phyloP scores from a whole-genome alignment of 495 filamentous ascomycete species.

The Coniosporium apollinis region DNA sequence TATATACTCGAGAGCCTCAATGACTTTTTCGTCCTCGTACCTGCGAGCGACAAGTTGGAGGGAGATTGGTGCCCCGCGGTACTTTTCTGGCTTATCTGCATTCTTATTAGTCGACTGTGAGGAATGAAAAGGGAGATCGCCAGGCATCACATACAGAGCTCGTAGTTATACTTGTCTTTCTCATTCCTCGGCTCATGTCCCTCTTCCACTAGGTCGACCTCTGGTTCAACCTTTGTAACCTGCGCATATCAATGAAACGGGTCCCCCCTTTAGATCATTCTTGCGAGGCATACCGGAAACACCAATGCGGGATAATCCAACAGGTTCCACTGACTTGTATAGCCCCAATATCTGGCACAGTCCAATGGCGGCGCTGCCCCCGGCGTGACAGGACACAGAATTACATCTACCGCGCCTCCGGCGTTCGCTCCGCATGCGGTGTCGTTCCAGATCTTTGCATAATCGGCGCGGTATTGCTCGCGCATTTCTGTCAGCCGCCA shows the following conservation, averaged over 20 bases:
- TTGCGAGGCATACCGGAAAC: conserved; percentile 29
- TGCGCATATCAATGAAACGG: background rate
- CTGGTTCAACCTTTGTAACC: conserved; percentile 26
- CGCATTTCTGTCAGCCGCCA: conserved; percentile 30
- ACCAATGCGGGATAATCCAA: conserved; percentile 47
- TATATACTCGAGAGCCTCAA: conserved; percentile 24
- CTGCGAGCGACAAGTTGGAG: conserved; percentile 27
- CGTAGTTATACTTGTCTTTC: conserved; percentile 25
- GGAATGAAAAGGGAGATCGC: background rate
- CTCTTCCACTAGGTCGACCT: conserved; percentile 16
- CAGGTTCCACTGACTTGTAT: conserved; percentile 58
- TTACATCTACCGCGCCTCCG: conserved; percentile 34
- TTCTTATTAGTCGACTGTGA: background rate
- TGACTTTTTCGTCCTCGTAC: conserved; percentile 31
- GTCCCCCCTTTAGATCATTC: no score
- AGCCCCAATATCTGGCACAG: conserved; percentile 50
- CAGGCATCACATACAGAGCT: conserved; percentile 17
- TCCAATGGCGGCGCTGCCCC: conserved; percentile 43
- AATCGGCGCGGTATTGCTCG: conserved; percentile 40
- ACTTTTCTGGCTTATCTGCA: conserved; percentile 17
- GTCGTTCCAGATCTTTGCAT: conserved; percentile 42
- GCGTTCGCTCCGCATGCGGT: conserved; percentile 17
- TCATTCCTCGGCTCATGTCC: conserved; percentile 22
- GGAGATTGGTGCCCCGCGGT: conserved; percentile 21
- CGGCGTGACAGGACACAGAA: conserved; percentile 46